Evolutionary conservation across 2,329 filamentous ascomycete genomes (phyloP).

Genomic region (Tetracladium maxilliforme): DNA sequence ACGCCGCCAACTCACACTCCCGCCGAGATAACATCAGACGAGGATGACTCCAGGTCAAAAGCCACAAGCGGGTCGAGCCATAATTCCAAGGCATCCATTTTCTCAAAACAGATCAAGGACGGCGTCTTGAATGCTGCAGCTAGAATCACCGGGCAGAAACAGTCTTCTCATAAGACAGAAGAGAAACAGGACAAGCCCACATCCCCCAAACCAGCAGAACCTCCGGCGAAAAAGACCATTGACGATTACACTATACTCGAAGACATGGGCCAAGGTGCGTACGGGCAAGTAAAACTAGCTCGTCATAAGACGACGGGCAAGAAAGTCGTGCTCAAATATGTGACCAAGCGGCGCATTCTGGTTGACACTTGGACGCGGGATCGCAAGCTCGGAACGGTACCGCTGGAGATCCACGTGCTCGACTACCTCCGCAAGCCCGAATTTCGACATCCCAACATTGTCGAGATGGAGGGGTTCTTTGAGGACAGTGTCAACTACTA

Average conservation of each 20-base stretch:
- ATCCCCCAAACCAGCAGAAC: slow-evolving; percentile 11
- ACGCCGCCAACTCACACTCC: slow-evolving; percentile 43
- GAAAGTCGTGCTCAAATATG: slow-evolving; percentile 93
- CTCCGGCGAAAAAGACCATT: slow-evolving; percentile 64
- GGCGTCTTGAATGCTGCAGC: slow-evolving; percentile 38
- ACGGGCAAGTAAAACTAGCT: slow-evolving; percentile 92
- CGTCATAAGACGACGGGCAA: slow-evolving; percentile 66
- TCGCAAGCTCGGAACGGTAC: slow-evolving; percentile 81
- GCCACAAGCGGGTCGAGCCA: slow-evolving; percentile 5
- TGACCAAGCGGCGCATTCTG: slow-evolving; percentile 89
- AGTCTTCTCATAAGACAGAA: slow-evolving; percentile 13
- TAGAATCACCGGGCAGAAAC: slow-evolving; percentile 28
- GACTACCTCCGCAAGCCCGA: slow-evolving; percentile 76
- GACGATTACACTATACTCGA: slow-evolving; percentile 84
- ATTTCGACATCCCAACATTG: slow-evolving; percentile 51
- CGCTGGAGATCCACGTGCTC: slow-evolving; percentile 90
- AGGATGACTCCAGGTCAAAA: slow-evolving; percentile 25
- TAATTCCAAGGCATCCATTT: slow-evolving; percentile 25
- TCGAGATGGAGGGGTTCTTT: slow-evolving; percentile 61
- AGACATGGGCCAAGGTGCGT: slow-evolving; percentile 96
- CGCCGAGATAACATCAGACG: slow-evolving; percentile 38
- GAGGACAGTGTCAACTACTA: slow-evolving; percentile 89
- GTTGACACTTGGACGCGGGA: slow-evolving; percentile 98
- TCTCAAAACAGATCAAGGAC: slow-evolving; percentile 42
- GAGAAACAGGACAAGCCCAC: slow-evolving; percentile 12